Conservation (phyloP, 2,329 filamentous ascomycete genomes). For the Alternaria arborescens region DNA sequence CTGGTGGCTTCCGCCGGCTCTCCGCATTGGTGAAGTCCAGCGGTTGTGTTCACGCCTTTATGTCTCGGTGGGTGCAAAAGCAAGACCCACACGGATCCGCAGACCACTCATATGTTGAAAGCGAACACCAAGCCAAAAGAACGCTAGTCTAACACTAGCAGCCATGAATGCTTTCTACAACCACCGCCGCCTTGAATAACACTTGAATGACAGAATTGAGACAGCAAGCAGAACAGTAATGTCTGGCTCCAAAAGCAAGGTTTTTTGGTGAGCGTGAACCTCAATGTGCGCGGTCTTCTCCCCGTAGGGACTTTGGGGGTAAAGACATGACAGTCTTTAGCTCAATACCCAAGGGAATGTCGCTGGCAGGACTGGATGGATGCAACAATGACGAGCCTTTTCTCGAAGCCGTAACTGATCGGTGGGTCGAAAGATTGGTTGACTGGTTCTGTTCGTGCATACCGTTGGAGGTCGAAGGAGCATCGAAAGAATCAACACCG, state of each 20-base stretch:
- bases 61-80: too few relatives aligned
- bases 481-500: too few relatives aligned
- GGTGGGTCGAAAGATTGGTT: not conserved
- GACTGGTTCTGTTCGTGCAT: not conserved
- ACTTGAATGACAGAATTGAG: not conserved
- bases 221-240: not conserved
- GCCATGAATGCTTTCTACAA: not conserved
- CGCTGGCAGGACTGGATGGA: slow-evolving; percentile 26
- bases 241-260: not conserved
- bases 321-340: slow-evolving; percentile 9
- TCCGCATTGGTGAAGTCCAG: slow-evolving; percentile 30
- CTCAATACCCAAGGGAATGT: not conserved
- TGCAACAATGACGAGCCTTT: slow-evolving; percentile 32
- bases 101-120: not conserved
- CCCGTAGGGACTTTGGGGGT: not conserved
- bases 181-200: not conserved
- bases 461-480: not conserved
- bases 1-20: slow-evolving; percentile 29
- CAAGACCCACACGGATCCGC: too few relatives aligned
- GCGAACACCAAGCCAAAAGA: not conserved
- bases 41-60: slow-evolving; percentile 3
- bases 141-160: not conserved
- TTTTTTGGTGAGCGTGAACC: not conserved
- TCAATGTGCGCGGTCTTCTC: not conserved
- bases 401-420: not conserved